Base-by-base conservation (phyloP, 345 rosid genomes). In the Erucastrum elatum region DNA sequence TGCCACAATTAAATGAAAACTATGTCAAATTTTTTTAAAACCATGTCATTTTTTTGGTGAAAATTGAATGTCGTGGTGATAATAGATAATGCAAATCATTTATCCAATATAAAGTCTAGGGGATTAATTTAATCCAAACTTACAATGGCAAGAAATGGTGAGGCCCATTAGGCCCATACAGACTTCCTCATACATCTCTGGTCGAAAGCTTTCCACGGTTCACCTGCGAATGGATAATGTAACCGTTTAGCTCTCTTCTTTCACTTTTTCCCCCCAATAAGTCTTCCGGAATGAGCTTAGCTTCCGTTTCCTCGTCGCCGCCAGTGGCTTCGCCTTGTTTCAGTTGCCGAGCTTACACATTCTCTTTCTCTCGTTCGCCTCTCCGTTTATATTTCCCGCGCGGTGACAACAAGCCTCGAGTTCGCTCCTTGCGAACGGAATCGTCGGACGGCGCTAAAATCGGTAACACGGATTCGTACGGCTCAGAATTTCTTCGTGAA, bases 381-480 rank as follows among this genome's bases (percentile, higher is more conserved):
- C 66, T 80, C 25, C 37, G 79, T 75, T 81, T 90, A 37, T 86
- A 88, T 68, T 80, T 77, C 58, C 78, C 87, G 12, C 84, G 53
- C 25, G 74, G 15, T 16, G 37, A 29, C 31, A 29, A 29, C 3
- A 29, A 29, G 67, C 79, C 78, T 0, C 86, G 85, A 63, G 82
- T 79, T 68, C 66, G 79, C 61, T 86, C 91, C 59, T 74, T 87
- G 69, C 80, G 88, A 82, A 85, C 93, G 21, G 89, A 85, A 27
- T 82, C 97, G 3, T 82, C 97, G 3, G 92, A 86, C 46, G 94
- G 90, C 29, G 80, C 83, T 8, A 79, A 44, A 44, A 27, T 84
- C 46, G 78, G 83, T 34, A 82, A 80, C 73, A 70, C 81, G 64
- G 86, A 80, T 29, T 81, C 89, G 4, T 72, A 71, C 49, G 84